Conservation (phyloP, 345 rosid species). For the Trapa incisa region DNA sequence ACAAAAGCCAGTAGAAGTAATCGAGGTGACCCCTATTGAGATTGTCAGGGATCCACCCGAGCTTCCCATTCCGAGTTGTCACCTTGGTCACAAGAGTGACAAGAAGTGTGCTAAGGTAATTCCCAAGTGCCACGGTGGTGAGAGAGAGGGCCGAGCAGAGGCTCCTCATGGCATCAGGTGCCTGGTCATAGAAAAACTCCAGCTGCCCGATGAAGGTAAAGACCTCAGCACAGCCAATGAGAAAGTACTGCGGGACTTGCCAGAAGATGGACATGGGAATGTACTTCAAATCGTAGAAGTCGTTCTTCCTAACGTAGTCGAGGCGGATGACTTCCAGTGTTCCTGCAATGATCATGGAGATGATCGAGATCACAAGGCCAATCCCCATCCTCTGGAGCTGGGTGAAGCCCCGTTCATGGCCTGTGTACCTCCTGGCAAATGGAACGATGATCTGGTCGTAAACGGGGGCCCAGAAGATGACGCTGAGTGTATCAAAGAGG, state of each 20-base stretch:
- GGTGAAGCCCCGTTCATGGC: conserved; percentile 75
- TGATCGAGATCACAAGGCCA: conserved; percentile 64
- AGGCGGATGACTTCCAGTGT: conserved; percentile 57
- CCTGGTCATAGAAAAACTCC: conserved; percentile 90
- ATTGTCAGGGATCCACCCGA: conserved; percentile 83
- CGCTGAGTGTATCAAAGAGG: conserved; percentile 71
- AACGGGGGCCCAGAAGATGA: conserved; percentile 77
- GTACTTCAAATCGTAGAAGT: conserved; percentile 38
- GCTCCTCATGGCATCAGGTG: conserved; percentile 95
- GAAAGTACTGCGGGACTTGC: conserved; percentile 89
- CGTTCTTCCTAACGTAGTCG: conserved; percentile 31
- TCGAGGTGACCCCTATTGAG: conserved; percentile 80
- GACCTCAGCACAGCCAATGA: conserved; percentile 81
- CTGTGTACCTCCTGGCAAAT: conserved; percentile 45
- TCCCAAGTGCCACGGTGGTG: conserved; percentile 63
- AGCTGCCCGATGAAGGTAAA: conserved; percentile 73
- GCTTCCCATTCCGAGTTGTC: conserved; percentile 44
- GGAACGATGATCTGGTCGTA: conserved; percentile 68
- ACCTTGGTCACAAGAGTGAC: conserved; percentile 46
- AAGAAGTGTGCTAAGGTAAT: conserved; percentile 65
- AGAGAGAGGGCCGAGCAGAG: conserved; percentile 74
- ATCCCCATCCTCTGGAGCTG: conserved; percentile 92
- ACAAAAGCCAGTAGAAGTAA: conserved; percentile 75
- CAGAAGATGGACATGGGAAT: conserved; percentile 79
- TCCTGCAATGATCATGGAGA: conserved; percentile 69